phyloP scores from a whole-genome alignment of 2,329 filamentous ascomycete genomes.

The Phaeosphaeriaceae sp. region DNA sequence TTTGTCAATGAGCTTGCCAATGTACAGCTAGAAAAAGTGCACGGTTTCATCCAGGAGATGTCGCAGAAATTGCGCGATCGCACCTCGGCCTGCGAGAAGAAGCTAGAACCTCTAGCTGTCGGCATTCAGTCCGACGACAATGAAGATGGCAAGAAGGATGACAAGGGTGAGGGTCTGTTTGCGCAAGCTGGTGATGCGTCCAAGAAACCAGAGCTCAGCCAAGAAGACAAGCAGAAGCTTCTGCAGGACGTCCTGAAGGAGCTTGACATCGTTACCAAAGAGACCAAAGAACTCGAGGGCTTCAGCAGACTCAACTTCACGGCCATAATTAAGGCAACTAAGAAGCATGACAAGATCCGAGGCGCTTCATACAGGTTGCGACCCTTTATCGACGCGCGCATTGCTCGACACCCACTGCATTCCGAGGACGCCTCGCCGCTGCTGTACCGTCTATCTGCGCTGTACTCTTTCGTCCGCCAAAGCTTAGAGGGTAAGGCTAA shows the following conservation, averaged over 20 bases:
- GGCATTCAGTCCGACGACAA: conserved; percentile 32
- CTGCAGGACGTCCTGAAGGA: conserved; percentile 77
- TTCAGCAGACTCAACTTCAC: conserved; percentile 98
- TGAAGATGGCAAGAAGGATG: conserved; percentile 14
- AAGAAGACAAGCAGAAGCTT: conserved; percentile 56
- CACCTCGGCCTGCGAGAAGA: conserved; percentile 71
- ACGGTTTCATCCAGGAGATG: conserved; percentile 84
- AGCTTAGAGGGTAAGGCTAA: conserved; percentile 69
- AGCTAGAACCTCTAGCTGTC: conserved; percentile 65
- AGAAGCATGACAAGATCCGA: conserved; percentile 97
- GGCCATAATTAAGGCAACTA: conserved; percentile 95
- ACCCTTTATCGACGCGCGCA: conserved; percentile 86
- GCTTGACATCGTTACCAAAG: conserved; percentile 85
- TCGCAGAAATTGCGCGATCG: conserved; percentile 82
- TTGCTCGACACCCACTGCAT: conserved; percentile 91
- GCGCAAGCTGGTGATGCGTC: conserved; percentile 23
- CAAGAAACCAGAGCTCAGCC: conserved; percentile 36
- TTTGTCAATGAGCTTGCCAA: conserved; percentile 97
- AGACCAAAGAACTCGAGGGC: conserved; percentile 91
- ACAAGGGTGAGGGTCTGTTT: conserved; percentile 18
- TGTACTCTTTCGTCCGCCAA: conserved; percentile 94
- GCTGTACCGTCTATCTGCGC: conserved; percentile 85
- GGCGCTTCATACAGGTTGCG: conserved; percentile 86
- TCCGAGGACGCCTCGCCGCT: conserved; percentile 92
- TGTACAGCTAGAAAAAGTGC: conserved; percentile 92